Evolutionary conservation across 768 basidiomycete species (phyloP), one percentile per base, ranked within the genome.

Genomic region (Austroboletus festivus): DNA sequence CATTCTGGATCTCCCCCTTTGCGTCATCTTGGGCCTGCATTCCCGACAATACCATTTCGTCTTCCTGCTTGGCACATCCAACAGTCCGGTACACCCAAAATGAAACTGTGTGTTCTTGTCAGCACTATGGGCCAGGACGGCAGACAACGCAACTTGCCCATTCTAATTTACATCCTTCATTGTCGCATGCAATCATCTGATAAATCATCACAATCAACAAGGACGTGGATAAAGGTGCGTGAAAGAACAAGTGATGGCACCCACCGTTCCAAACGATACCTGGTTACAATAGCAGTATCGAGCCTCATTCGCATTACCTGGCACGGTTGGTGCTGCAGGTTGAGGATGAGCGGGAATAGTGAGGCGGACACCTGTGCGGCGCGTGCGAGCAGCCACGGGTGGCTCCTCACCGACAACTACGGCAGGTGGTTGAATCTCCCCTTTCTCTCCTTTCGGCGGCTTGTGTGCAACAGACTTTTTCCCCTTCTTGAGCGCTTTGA

Each of bases 161-260:
- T 83, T 93, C 89, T 33, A 74, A 71, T 54, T 77, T 71, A 63
- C 92, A 95, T 15, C 74, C 70, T 37, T 73, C 68, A 54, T 79
- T 78, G 61, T 95, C 92, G 59, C 92, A 95, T 15, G 74, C 92
- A 52, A 95, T 84, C 92, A 95, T 93, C 86, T 88, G n/a, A n/a
- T n/a, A n/a, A n/a, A n/a, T n/a, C n/a, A n/a, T n/a, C 20, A 26
- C 19, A 39, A 55, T 24, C 42, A 11, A 37, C 21, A 19, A 42
- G 44, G 20, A 22, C 19, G 18, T 3, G 28, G 13, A 7, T 18
- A 28, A 34, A 13, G 16, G 16, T 34, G 16, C 10, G 5, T 5
- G 16, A n/a, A 34, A 34, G 21, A 46, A 26, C 7, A 21, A 45
- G 19, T 42, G 4, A 50, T 37, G 31, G 48, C 13, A 69, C 82